Percentiles rank a stretch among this genome's conserved stretches.
Evolutionary conservation across 345 rosid genomes (phyloP).

Genomic region (Acer campestre): DNA sequence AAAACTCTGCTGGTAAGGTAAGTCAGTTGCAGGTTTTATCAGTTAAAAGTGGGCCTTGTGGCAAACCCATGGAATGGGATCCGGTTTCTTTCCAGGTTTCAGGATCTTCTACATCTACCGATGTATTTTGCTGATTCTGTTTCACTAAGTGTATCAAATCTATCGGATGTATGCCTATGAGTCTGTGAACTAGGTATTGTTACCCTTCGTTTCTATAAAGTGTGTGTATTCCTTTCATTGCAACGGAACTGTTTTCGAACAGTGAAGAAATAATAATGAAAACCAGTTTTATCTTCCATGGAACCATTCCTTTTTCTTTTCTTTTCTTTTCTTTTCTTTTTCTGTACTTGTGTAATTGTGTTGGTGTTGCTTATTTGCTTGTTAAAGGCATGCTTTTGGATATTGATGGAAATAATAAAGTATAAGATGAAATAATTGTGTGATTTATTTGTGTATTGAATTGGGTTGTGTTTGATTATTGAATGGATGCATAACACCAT

Average conservation of each 20-base stretch:
- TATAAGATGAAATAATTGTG: background rate
- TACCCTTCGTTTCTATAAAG: conserved; percentile 2
- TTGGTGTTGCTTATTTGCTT: background rate
- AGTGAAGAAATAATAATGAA: background rate
- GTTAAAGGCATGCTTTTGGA: background rate
- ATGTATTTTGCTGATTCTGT: conserved; percentile 40
- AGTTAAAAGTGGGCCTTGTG: conserved; percentile 34
- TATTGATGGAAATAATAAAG: background rate
- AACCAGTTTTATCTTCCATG: background rate
- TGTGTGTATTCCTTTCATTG: conserved; percentile 7
- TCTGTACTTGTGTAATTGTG: background rate
- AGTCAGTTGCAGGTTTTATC: conserved; percentile 33
- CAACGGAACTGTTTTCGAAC: conserved; percentile 1
- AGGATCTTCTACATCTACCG: conserved; percentile 35
- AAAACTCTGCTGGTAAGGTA: conserved; percentile 18
- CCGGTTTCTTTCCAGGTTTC: conserved; percentile 40
- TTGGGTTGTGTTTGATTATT: background rate
- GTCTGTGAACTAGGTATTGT: background rate
- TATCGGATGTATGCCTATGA: background rate
- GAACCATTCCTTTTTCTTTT: background rate
- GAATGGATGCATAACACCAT: too few species aligned
- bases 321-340: too few species aligned
- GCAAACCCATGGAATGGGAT: conserved; percentile 43
- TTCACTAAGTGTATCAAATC: background rate
- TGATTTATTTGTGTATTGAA: background rate